These are phyloP conservation scores for Ogataea kodamae DNA, from an alignment of 805 yeast genomes.

Conservation along the genomic window DNA sequence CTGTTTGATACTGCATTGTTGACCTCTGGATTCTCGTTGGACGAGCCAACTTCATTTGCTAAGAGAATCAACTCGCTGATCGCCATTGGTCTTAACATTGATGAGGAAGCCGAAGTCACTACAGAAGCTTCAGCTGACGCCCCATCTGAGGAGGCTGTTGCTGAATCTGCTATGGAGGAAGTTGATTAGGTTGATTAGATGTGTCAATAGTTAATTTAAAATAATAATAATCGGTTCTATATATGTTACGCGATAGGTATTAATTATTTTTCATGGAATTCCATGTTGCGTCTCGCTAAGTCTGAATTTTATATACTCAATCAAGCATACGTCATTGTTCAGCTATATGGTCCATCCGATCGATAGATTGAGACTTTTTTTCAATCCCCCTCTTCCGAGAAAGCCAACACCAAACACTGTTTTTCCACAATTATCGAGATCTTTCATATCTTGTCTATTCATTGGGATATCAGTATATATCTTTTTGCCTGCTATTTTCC, in stretches of 20 bases:
- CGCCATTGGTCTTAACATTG: slow-evolving; percentile 96
- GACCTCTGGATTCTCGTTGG: slow-evolving; percentile 98
- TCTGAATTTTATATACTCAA: too few relatives aligned
- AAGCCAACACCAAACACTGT: neutral
- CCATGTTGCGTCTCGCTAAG: neutral
- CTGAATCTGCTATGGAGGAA: slow-evolving; percentile 98
- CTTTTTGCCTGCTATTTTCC: slow-evolving; percentile 18
- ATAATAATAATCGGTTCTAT: slow-evolving; percentile 3
- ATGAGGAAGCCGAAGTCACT: slow-evolving; percentile 61
- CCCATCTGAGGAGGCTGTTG: slow-evolving; percentile 62
- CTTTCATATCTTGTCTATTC: slow-evolving; percentile 4
- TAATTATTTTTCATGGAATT: slow-evolving; percentile 1
- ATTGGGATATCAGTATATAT: slow-evolving; percentile 14
- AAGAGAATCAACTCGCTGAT: slow-evolving; percentile 97
- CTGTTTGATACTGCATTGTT: slow-evolving; percentile 96
- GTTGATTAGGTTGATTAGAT: slow-evolving; percentile 70
- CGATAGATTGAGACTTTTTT: slow-evolving; percentile 4
- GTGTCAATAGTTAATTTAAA: slow-evolving; percentile 6
- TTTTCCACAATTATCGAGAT: neutral
- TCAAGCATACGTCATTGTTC: too few relatives aligned
- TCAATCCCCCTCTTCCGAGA: neutral
- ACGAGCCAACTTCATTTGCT: slow-evolving; percentile 97
- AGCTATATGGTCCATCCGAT: slow-evolving; percentile 7
- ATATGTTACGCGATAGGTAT: neutral
- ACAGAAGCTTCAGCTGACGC: slow-evolving; percentile 43